phyloP scores from a whole-genome alignment of 2,329 filamentous ascomycete species.

The Fusarium anthophilum region DNA sequence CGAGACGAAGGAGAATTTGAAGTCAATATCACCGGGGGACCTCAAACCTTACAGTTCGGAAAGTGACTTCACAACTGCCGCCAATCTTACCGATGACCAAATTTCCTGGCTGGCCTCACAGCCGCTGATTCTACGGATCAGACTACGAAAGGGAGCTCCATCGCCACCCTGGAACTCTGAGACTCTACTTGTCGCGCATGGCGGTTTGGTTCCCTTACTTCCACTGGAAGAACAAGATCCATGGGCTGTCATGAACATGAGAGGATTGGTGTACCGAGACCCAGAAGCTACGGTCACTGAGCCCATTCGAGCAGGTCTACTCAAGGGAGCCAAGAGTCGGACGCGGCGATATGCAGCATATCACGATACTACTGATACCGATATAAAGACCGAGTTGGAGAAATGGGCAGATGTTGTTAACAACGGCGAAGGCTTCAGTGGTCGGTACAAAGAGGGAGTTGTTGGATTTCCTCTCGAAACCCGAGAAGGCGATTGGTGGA shows the following conservation, averaged over 20 bases:
- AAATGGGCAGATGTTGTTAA: background rate
- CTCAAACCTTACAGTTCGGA: slow-evolving; percentile 28
- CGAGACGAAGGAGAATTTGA: background rate
- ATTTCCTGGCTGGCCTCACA: slow-evolving; percentile 23
- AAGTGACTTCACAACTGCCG: slow-evolving; percentile 30
- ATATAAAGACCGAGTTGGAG: background rate
- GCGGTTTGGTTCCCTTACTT: slow-evolving; percentile 78
- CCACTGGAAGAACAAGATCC: slow-evolving; percentile 75
- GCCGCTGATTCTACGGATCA: slow-evolving; percentile 28
- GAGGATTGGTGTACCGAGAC: slow-evolving; percentile 68
- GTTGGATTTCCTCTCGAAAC: slow-evolving; percentile 18
- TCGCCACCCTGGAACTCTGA: slow-evolving; percentile 31
- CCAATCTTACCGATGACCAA: slow-evolving; percentile 10
- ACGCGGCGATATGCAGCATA: slow-evolving; percentile 14
- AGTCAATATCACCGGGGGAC: background rate
- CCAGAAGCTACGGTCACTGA: background rate
- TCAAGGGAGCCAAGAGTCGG: slow-evolving; percentile 27
- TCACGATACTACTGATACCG: background rate
- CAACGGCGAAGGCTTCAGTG: background rate
- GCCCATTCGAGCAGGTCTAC: background rate
- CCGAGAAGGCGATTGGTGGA: slow-evolving; percentile 28
- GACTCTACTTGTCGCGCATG: slow-evolving; percentile 73
- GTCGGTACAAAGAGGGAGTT: background rate
- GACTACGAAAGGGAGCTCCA: background rate
- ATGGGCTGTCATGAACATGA: slow-evolving; percentile 86